Base-by-base conservation (phyloP, 768 basidiomycete genomes). In the Sporobolomyces phaffii region DNA sequence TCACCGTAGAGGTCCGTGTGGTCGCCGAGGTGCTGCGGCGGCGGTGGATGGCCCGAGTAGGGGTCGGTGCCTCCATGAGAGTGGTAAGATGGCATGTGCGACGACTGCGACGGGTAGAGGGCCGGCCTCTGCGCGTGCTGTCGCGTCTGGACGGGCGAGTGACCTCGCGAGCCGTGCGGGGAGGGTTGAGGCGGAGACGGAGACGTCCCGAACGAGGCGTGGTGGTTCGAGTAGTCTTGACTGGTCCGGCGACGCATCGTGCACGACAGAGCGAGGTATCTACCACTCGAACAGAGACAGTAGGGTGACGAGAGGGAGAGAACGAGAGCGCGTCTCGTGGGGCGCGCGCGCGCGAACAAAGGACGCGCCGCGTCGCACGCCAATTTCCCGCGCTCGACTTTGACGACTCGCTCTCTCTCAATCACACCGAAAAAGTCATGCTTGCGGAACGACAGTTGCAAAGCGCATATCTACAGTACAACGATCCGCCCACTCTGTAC, bases 1-100 rank as follows among this genome's bases (percentile, higher is more conserved):
- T 47, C 13, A 60, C 64, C 64, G 45, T 65, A 65, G 5, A 65
- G 59, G 15, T 45, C 49, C 8, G 56, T 11, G 18, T 58, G 56
- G 22, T 56, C 54, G 11, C 6, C 22, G 13, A 8, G 31, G 4
- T 36, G 29, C 33, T 5, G 31, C n/a, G n/a, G n/a, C n/a, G n/a
- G n/a, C n/a, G n/a, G n/a, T 52, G 33, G 50, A 3, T 50, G 48
- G 9, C 10, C 13, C 26, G 20, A 22, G 40, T 57, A 44, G 10
- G 40, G 54, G 28, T 57, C 41, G 36, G 41, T 28, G 14, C 6
- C 8, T 22, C 5, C 34, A n/a, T 26, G 18, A 3, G 54, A 41
- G 10, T 54, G 34, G 52, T 57, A 44, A 40, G 36, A 38, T 11
- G 31, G 34, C 22, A 50, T 50, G n/a, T n/a, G n/a, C 31, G n/a